Conservation (phyloP, 1,139 yeast genomes). For the Torulaspora pretoriensis region DNA sequence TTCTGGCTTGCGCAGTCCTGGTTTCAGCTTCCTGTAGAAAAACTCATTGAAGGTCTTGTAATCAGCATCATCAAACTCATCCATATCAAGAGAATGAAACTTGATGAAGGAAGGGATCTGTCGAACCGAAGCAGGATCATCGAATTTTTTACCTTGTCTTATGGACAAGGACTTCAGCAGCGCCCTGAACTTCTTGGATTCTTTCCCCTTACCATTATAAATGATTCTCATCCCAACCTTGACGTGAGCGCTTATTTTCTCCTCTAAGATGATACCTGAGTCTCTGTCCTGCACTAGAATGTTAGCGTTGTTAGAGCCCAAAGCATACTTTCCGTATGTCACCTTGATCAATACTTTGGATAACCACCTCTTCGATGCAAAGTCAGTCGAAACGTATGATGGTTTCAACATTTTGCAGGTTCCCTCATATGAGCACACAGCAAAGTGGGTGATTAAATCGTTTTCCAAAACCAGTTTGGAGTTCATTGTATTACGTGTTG, state of each 20-base stretch:
- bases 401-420: constrained; percentile 63
- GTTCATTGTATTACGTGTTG: constrained; percentile 47
- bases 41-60: constrained; percentile 82
- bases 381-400: constrained; percentile 71
- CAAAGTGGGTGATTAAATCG: constrained; percentile 80
- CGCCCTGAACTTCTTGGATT: constrained; percentile 51
- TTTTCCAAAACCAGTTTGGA: constrained; percentile 34
- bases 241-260: constrained; percentile 86
- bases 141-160: constrained; percentile 83
- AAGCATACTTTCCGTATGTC: constrained; percentile 79
- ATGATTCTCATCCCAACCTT: constrained; percentile 79
- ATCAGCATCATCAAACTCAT: constrained; percentile 56
- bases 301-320: constrained; percentile 91
- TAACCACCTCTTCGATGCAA: constrained; percentile 88
- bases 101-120: constrained; percentile 75
- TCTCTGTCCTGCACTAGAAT: constrained; percentile 87
- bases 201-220: constrained; percentile 69
- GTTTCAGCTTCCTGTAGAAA: constrained; percentile 73
- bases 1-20: constrained; percentile 68
- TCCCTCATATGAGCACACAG: constrained; percentile 77
- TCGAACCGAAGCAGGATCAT: constrained; percentile 56
- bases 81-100: constrained; percentile 71
- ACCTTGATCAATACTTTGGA: constrained; percentile 75
- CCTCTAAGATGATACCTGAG: constrained; percentile 85
- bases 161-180: constrained; percentile 62